Conservation (phyloP, 1,284 basidiomycete genomes). For the Pseudozyma pruni region DNA sequence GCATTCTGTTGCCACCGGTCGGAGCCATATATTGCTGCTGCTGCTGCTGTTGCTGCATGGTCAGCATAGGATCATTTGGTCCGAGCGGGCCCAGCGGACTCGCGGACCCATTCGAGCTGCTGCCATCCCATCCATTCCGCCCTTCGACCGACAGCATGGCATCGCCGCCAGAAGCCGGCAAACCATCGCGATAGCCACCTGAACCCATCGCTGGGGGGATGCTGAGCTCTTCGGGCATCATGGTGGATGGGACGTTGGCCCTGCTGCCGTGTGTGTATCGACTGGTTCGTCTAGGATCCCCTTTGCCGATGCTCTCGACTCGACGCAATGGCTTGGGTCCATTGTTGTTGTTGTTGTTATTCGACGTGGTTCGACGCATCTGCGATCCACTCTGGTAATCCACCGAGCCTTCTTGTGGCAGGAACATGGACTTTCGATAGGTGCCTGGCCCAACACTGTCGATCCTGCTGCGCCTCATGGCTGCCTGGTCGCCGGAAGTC, state of each 20-base stretch:
- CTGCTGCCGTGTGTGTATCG: constrained; percentile 16
- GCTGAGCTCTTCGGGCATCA: constrained; percentile 7
- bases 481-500: constrained; percentile 8
- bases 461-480: constrained; percentile 41
- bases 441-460: constrained; percentile 53
- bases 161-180: constrained; percentile 10
- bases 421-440: constrained; percentile 52
- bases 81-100: constrained; percentile 36
- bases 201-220: neutral
- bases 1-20: constrained; percentile 17
- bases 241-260: constrained; percentile 11
- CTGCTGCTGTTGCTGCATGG: constrained; percentile 28
- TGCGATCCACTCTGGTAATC: constrained; percentile 19
- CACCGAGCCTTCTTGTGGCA: constrained; percentile 21
- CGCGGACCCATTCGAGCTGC: constrained; percentile 19
- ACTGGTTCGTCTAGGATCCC: constrained; percentile 32
- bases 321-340: constrained; percentile 24
- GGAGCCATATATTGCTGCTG: constrained; percentile 5
- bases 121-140: constrained; percentile 7
- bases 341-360: constrained; percentile 8
- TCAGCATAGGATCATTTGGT: constrained; percentile 23
- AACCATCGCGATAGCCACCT: constrained; percentile 12
- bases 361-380: constrained; percentile 17
- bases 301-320: constrained; percentile 52
- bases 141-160: constrained; percentile 8